Evolutionary conservation across 257 asterid genomes (phyloP).

Genomic region (Solanum tarijense): DNA sequence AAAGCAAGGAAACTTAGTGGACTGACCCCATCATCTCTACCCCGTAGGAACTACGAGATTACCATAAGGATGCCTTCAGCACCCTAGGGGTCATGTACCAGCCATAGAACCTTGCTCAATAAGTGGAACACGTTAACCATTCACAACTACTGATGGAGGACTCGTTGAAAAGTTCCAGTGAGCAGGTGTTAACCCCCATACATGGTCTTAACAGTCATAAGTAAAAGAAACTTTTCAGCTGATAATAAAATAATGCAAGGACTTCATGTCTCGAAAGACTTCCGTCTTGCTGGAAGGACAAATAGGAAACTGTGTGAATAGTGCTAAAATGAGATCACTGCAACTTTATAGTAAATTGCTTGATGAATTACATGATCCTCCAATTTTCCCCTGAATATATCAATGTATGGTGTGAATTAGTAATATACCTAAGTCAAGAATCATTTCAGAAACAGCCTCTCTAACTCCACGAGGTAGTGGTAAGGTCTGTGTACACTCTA

Average conservation of each 20-base stretch:
- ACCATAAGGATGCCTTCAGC: not conserved
- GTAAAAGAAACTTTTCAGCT: not conserved
- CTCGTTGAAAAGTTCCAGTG: not conserved
- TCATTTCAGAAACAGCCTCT: not conserved
- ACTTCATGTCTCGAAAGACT: not conserved
- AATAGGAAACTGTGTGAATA: not conserved
- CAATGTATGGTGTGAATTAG: not conserved
- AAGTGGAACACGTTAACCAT: not conserved
- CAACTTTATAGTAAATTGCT: not conserved
- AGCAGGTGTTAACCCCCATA: not conserved
- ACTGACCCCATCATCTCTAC: not conserved
- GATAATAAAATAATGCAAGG: not conserved
- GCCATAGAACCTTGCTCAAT: slow-evolving; percentile 6
- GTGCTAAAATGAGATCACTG: not conserved
- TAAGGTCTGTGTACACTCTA: not conserved
- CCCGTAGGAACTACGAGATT: slow-evolving; percentile 3
- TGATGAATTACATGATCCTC: not conserved
- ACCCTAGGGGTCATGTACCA: slow-evolving; percentile 2
- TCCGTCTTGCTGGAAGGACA: not conserved
- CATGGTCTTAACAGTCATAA: not conserved
- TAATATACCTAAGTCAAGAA: not conserved
- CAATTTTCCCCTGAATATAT: not conserved
- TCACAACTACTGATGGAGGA: not conserved
- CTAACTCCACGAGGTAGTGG: not conserved
- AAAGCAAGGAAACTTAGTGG: not conserved